Conservation (phyloP, 1,284 basidiomycete species). For the Salmacisia buchloeana region DNA sequence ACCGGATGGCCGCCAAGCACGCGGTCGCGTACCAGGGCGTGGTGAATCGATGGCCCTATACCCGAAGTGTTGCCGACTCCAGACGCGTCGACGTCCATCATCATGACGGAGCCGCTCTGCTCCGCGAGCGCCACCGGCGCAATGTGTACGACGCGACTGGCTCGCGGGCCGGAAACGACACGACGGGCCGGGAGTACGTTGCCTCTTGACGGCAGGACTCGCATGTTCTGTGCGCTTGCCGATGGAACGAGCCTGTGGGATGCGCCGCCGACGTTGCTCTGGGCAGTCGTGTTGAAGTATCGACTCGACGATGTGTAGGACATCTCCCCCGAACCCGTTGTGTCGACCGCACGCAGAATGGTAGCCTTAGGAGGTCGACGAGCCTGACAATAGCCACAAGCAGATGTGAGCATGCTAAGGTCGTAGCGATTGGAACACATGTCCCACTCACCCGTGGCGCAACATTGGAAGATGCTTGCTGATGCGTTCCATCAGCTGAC, state of each 20-base stretch:
- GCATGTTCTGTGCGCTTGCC: neutral
- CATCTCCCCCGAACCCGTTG: neutral
- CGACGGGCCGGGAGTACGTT: neutral
- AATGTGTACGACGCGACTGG: neutral
- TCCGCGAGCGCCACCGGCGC: neutral
- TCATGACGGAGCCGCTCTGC: constrained; percentile 1
- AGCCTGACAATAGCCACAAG: neutral
- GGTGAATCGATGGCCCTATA: neutral
- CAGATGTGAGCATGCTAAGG: too few relatives aligned
- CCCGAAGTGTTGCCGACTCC: neutral
- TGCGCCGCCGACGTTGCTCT: neutral
- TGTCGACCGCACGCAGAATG: neutral
- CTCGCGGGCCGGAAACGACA: neutral
- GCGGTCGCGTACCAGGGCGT: neutral
- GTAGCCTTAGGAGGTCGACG: neutral
- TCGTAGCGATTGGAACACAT: too few relatives aligned
- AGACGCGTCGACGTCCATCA: constrained; percentile 5
- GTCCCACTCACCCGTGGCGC: too few relatives aligned
- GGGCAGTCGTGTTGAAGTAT: neutral
- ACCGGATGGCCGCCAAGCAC: neutral
- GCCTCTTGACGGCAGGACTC: neutral
- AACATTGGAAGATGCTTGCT: too few relatives aligned
- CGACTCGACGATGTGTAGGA: neutral
- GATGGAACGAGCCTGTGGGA: neutral
- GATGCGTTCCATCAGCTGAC: too few relatives aligned